Evolutionary conservation across 2,329 filamentous ascomycete species (phyloP), one percentile per base, ranked within the genome.

Genomic region (Parascedosporium putredinis): DNA sequence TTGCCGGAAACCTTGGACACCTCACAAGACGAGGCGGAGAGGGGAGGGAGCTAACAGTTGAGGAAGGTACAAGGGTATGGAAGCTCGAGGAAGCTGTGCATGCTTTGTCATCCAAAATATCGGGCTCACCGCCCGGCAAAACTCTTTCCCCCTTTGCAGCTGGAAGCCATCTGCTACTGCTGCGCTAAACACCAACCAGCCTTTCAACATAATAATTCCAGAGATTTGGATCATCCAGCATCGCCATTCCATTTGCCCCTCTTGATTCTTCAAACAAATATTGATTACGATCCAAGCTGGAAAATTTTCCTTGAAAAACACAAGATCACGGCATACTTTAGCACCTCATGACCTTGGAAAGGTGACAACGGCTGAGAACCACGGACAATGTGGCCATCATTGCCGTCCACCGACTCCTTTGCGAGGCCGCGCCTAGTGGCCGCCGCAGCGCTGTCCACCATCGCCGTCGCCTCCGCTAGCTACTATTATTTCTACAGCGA

Each of bases 381-480:
- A 43, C 47, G 25, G 14, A 50, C 38, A 14, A 76, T 75, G 73
- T 73, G 71, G 64, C 63, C 63, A 58, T 67, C 69, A 61, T 71
- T 69, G 56, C 60, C 68, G 53, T 70, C 73, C 62, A 68, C 71
- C 64, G 76, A 78, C 62, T 74, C 69, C 57, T 65, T 82, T 51
- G 73, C 73, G 50, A 70, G 78, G 56, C 71, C 73, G 45, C 71
- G 75, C 52, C 58, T 81, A 51, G 71, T 78, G 51, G 69, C 85
- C 49, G 48, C 49, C 23, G 71, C 78, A 47, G 55, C 79, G 22
- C 58, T 79, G 34, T 76, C 79, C 33, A 73, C 74, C 43, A 61
- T 79, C 43, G 75, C 78, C 2, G 75, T 78, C 40, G 72, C 70
- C 9, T 80, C 76, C 45, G 65, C 76, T 50, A 72, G 75, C 51